Evolutionary conservation across 352 stramenopile species (phyloP), one percentile per base, ranked within the genome.

Genomic region (Globisporangium rhizosaccharum): DNA sequence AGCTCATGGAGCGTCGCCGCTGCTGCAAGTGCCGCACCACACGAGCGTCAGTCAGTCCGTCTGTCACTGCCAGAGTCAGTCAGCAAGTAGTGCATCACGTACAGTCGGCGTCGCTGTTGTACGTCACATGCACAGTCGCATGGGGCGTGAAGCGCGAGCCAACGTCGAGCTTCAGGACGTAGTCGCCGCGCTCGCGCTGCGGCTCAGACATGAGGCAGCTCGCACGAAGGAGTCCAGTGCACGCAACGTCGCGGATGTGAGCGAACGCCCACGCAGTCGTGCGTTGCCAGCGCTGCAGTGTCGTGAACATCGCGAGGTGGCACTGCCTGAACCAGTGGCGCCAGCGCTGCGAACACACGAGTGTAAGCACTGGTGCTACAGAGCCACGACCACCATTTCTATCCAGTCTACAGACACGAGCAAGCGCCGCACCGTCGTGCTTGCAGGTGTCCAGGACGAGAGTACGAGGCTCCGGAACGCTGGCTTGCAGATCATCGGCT

Each of bases 91-190:
- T 9, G 3, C 23, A 2, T 15, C 8, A 59, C 76, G 58, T 66
- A 91, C 82, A 91, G 36, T 91, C 82, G 18, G 75, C 76, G 17
- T 91, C 77, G 41, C 75, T 80, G 62, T 82, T 87, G 66, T 88
- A 89, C 1, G 73, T 64, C 49, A 87, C 28, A 18, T 87, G 77
- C 51, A 83, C 33, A 0, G 72, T 82, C 2, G 79, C 65, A n/a
- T 55, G 67, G 3, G 76, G 75, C 4, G 75, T 66, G 62, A 91
- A 91, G 23, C 64, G 66, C 5, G 71, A 69, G 18, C 82, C 82
- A 23, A 89, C 63, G 28, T 91, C 77, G 4, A 89, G 11, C 63
- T 88, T 88, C 20, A 91, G 25, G 25, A 84, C 60, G 52, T 91
- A 87, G 23, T 91, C 79, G 4, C 79, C 79, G 2, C 69, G 72